A percentile compares a stretch with the other conserved stretches of the same genome.
These are phyloP conservation scores for Verticillium longisporum DNA, from an alignment of 2,329 filamentous ascomycete species.

Conservation along the genomic window DNA sequence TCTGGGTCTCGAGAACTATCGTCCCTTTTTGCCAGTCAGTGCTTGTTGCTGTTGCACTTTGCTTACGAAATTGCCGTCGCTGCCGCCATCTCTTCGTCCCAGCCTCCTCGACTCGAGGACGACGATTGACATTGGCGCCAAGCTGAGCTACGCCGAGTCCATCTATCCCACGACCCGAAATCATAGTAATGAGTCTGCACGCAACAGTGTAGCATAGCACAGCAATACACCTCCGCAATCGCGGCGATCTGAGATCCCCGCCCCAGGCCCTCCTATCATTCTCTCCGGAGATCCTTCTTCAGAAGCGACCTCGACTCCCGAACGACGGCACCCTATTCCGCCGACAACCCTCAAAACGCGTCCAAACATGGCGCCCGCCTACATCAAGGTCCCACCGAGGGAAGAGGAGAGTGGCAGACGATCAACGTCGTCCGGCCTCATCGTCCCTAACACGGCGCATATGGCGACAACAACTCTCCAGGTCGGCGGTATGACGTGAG, in stretches of 20 bases:
- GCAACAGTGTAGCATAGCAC: background rate
- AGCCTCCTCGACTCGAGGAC: background rate
- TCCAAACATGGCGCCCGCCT: slow-evolving; percentile 41
- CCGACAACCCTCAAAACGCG: background rate
- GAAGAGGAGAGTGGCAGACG: slow-evolving; percentile 19
- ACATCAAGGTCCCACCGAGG: slow-evolving; percentile 39
- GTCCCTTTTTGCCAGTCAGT: background rate
- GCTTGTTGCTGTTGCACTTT: background rate
- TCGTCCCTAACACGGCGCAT: slow-evolving; percentile 31
- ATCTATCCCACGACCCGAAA: background rate
- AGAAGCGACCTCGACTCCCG: background rate
- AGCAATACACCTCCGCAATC: background rate
- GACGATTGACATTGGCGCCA: background rate
- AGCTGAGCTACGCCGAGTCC: background rate
- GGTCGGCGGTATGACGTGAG: slow-evolving; percentile 79
- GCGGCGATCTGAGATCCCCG: background rate
- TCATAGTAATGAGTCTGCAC: background rate
- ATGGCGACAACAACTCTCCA: slow-evolving; percentile 88
- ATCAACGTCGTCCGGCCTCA: slow-evolving; percentile 26
- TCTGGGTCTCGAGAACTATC: slow-evolving; percentile 4
- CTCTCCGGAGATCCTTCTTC: background rate
- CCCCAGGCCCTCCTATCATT: background rate
- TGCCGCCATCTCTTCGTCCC: background rate
- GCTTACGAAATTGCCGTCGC: background rate
- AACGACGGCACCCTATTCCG: background rate